These are phyloP conservation scores for Geopyxis carbonaria DNA, from an alignment of 495 filamentous ascomycete genomes.

Conservation along the genomic window DNA sequence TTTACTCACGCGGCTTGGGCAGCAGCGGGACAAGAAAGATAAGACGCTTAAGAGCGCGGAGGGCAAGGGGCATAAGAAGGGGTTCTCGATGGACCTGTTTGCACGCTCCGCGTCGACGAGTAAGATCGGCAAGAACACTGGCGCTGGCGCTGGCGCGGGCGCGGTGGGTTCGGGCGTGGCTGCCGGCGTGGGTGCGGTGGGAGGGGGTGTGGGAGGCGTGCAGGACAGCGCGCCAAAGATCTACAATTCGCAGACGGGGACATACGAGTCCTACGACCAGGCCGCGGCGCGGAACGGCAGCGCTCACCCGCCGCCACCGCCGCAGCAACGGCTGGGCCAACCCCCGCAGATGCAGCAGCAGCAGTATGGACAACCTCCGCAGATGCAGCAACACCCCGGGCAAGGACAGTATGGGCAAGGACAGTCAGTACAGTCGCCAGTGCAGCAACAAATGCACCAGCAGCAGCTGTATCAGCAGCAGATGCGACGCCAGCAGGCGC, in stretches of 20 bases:
- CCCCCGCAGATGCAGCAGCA: background rate
- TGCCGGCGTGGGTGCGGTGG: background rate
- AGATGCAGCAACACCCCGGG: background rate
- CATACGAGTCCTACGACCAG: constrained; percentile 1
- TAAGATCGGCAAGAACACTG: background rate
- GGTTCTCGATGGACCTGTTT: constrained; percentile 5
- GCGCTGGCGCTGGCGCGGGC: background rate
- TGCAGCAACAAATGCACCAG: background rate
- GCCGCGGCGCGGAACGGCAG: background rate
- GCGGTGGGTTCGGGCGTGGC: background rate
- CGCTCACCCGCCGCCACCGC: background rate
- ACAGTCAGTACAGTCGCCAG: no score
- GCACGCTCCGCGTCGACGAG: background rate
- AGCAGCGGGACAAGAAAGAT: background rate
- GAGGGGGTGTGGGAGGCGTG: background rate
- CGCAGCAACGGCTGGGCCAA: background rate
- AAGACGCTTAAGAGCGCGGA: background rate
- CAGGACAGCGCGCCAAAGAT: constrained; percentile 3
- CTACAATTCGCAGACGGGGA: constrained; percentile 5
- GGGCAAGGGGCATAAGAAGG: constrained; percentile 5
- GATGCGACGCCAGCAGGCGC: background rate
- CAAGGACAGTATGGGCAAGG: background rate
- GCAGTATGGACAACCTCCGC: background rate
- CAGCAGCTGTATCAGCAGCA: background rate
- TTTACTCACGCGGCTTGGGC: background rate